Base-by-base conservation (phyloP, 139 green algal species). In the Desmodesmus armatus region DNA sequence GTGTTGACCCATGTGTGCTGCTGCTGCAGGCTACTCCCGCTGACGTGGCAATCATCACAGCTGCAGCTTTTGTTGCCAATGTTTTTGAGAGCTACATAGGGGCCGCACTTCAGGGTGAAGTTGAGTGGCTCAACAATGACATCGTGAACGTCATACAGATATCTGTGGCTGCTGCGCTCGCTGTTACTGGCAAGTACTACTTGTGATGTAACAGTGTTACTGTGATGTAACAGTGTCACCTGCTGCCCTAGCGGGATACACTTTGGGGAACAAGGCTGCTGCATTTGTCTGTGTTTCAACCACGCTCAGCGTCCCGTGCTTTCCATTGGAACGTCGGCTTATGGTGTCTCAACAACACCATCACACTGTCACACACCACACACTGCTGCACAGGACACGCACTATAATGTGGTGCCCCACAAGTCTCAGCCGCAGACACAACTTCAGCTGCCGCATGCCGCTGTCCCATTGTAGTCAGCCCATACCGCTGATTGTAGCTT, bases 71-170 rank as follows among this genome's bases (percentile, higher is more conserved):
- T 0, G 44, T 96, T 2, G 97, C 97, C 49, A 99, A 99, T 85
- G 75, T 93, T 0, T 92, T 94, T 62, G 97, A 99, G 88, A 98
- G 94, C 85, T 92, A 93, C 55, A 87, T 99, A 27, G 97, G 97
- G 2, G 97, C 97, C 13, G 91, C 86, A 5, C 49, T 93, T 27
- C 96, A 99, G 80, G 96, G 93, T 17, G 84, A 81, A 2, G 78
- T 95, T 33, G 78, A 82, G 0, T 99, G 95, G 95, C 90, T 99
- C 29, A 98, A 87, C 41, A 99, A 99, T 78, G 97, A 99, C 84
- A 40, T 98, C 0, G 95, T 99, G 25, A 99, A 99, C 84, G 92
- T 96, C 37, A 80, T 99, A 2, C 98, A 99, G 87, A 99, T 99
- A 81, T 91, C 66, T 29, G 19, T 98, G 7, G 97, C 97, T 35